These are phyloP conservation scores for Tuber magnatum DNA, from an alignment of 495 filamentous ascomycete species.

Conservation along the genomic window DNA sequence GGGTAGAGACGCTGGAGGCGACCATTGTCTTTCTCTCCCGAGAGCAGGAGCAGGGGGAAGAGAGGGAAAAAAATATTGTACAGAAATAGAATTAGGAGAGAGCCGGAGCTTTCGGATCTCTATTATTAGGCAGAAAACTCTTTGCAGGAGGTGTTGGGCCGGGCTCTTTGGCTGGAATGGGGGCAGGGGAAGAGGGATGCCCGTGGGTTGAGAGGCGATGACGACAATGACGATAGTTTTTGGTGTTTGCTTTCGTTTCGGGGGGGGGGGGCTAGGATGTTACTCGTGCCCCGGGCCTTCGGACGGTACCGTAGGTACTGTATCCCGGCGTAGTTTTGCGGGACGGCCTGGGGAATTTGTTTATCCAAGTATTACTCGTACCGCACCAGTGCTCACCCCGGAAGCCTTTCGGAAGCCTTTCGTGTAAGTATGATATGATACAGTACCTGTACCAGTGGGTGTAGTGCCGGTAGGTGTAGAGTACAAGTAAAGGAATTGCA, in stretches of 20 bases:
- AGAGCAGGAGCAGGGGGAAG: neutral
- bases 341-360: neutral
- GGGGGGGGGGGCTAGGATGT: too few species aligned
- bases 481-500: neutral
- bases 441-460: too few species aligned
- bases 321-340: neutral
- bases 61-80: neutral
- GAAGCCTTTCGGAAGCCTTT: neutral
- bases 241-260: neutral
- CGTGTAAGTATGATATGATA: too few species aligned
- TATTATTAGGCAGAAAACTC: neutral
- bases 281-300: neutral
- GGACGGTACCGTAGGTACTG: neutral
- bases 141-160: neutral
- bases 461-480: too few species aligned
- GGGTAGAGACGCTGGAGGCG: slow-evolving; percentile 11
- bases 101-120: neutral
- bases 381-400: neutral
- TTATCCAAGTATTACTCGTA: neutral
- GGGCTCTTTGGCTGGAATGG: neutral
- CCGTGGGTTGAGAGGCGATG: neutral
- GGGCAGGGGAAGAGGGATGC: neutral
- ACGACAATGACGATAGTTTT: neutral
- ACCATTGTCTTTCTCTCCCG: slow-evolving; percentile 13
- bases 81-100: neutral